A percentile compares a stretch with the other conserved stretches of the same genome.
Evolutionary conservation across 805 yeast species (phyloP).

Genomic region (Huiozyma sinensis): DNA sequence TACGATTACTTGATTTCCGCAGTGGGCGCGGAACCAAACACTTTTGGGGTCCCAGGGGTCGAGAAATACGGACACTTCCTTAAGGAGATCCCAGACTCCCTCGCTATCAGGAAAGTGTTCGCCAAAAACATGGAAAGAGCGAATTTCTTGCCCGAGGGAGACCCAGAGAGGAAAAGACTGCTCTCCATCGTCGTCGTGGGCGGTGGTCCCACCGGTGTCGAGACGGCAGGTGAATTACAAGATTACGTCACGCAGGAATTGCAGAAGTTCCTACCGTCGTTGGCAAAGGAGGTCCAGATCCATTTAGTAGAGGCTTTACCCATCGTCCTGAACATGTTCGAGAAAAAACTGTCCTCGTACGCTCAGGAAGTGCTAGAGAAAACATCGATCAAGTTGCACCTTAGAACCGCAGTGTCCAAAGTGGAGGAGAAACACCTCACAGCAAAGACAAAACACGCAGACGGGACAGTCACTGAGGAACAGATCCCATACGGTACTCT

Average conservation of each 20-base stretch:
- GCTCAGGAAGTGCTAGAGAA: slow-evolving; percentile 34
- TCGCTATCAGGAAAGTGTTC: slow-evolving; percentile 65
- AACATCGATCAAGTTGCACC: slow-evolving; percentile 59
- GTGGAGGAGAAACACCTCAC: slow-evolving; percentile 64
- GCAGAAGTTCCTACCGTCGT: slow-evolving; percentile 76
- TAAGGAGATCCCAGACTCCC: slow-evolving; percentile 83
- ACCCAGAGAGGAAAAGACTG: slow-evolving; percentile 74
- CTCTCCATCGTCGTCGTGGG: slow-evolving; percentile 86
- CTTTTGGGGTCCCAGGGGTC: slow-evolving; percentile 91
- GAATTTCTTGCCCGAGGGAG: slow-evolving; percentile 64
- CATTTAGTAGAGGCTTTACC: slow-evolving; percentile 87
- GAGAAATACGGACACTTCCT: slow-evolving; percentile 72
- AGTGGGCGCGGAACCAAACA: slow-evolving; percentile 89
- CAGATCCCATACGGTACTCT: slow-evolving; percentile 79
- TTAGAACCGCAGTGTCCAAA: slow-evolving; percentile 81
- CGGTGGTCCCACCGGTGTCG: slow-evolving; percentile 98
- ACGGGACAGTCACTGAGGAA: slow-evolving; percentile 52
- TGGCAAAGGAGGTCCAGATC: slow-evolving; percentile 75
- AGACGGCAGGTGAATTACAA: slow-evolving; percentile 91
- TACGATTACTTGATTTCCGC: slow-evolving; percentile 84
- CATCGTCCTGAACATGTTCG: slow-evolving; percentile 56
- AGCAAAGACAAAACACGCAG: slow-evolving; percentile 61
- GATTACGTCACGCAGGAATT: slow-evolving; percentile 90
- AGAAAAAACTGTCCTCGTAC: slow-evolving; percentile 33
- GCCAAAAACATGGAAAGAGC: slow-evolving; percentile 88